Conservation (phyloP, 208 protist species). For the Phytomonas serpens region DNA sequence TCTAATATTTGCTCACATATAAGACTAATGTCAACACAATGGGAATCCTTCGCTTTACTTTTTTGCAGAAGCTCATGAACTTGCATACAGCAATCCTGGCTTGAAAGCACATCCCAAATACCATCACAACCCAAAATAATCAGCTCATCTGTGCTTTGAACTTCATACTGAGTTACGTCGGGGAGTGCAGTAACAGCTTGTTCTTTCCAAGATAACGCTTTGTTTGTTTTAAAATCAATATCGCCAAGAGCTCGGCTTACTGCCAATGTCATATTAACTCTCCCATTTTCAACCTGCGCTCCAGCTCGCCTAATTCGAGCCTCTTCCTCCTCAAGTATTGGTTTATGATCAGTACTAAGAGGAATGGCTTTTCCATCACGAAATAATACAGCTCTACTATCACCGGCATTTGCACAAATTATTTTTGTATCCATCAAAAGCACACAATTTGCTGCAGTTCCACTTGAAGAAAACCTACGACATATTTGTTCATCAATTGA, state of each 20-base stretch:
- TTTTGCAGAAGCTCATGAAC: slow-evolving; percentile 30
- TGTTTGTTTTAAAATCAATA: slow-evolving; percentile 83
- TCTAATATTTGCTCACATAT: slow-evolving; percentile 76
- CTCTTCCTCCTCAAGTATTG: slow-evolving; percentile 51
- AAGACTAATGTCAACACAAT: slow-evolving; percentile 51
- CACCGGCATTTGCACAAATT: slow-evolving; percentile 87
- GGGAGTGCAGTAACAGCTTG: slow-evolving; percentile 78
- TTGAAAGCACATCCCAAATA: slow-evolving; percentile 90
- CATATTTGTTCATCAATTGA: slow-evolving; percentile 65
- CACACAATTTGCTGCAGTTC: slow-evolving; percentile 81
- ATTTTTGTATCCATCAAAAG: slow-evolving; percentile 56
- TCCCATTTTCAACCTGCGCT: slow-evolving; percentile 73
- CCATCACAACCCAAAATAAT: slow-evolving; percentile 91
- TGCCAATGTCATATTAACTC: slow-evolving; percentile 89
- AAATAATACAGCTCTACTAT: slow-evolving; percentile 85
- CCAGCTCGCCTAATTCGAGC: slow-evolving; percentile 78
- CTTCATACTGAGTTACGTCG: slow-evolving; percentile 40
- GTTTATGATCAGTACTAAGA: slow-evolving; percentile 89
- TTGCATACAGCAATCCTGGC: slow-evolving; percentile 64
- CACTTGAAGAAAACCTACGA: slow-evolving; percentile 49
- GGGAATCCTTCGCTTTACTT: slow-evolving; percentile 14
- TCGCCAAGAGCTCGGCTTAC: slow-evolving; percentile 93
- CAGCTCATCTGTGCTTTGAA: slow-evolving; percentile 63
- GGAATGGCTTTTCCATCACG: slow-evolving; percentile 50
- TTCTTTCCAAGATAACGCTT: slow-evolving; percentile 44